Percentiles rank a stretch among this genome's conserved stretches.
Evolutionary conservation across 2,329 filamentous ascomycete species (phyloP).

Genomic region (Seiridium unicorne): DNA sequence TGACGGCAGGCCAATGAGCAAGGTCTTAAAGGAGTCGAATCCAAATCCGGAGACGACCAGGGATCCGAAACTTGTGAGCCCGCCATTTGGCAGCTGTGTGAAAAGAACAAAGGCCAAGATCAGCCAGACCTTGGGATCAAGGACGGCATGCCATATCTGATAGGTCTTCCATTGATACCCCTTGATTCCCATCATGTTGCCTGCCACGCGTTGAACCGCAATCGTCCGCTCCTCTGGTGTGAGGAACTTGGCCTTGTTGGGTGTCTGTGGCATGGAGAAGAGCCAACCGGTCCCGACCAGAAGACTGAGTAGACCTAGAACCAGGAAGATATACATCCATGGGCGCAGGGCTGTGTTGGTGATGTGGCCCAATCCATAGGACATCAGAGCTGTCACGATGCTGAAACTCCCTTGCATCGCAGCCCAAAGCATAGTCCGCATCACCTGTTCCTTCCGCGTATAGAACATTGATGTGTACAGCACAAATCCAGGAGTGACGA

Average conservation of each 20-base stretch:
- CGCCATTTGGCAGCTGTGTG: slow-evolving; percentile 56
- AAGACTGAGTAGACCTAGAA: slow-evolving; percentile 25
- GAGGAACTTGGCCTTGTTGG: slow-evolving; percentile 24
- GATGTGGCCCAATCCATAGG: slow-evolving; percentile 25
- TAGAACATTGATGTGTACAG: slow-evolving; percentile 16
- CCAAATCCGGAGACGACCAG: slow-evolving; percentile 22
- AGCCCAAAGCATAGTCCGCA: slow-evolving; percentile 14
- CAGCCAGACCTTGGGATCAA: slow-evolving; percentile 56
- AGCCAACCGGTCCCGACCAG: slow-evolving; percentile 20
- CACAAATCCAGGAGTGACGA: slow-evolving; percentile 14
- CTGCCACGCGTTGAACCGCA: slow-evolving; percentile 24
- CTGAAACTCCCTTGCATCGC: slow-evolving; percentile 18
- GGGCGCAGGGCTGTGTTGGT: slow-evolving; percentile 21
- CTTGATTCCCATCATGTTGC: slow-evolving; percentile 17
- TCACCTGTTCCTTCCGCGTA: slow-evolving; percentile 24
- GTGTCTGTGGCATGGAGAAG: slow-evolving; percentile 25
- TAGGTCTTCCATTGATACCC: slow-evolving; percentile 42
- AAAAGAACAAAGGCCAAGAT: slow-evolving; percentile 52
- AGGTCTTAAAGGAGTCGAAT: slow-evolving; percentile 17
- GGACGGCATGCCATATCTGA: slow-evolving; percentile 45
- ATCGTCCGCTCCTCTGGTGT: slow-evolving; percentile 16
- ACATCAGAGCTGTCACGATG: slow-evolving; percentile 18
- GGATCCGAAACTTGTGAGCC: slow-evolving; percentile 24
- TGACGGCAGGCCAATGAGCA: slow-evolving; percentile 19
- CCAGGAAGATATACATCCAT: slow-evolving; percentile 31